Conservation (phyloP, 345 rosid species). For the Rhizophora mangle region DNA sequence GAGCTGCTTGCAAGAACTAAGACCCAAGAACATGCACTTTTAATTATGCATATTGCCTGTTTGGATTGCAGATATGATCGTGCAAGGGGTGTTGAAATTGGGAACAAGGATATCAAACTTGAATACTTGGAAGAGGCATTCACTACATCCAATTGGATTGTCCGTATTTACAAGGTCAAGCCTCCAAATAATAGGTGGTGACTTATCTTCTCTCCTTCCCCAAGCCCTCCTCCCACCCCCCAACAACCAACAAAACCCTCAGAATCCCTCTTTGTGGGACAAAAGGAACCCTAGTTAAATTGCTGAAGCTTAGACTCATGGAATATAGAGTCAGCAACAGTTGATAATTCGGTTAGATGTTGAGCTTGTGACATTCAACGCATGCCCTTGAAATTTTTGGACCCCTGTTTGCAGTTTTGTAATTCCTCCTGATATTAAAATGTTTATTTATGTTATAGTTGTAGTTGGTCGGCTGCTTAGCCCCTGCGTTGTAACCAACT, state of each 20-base stretch:
- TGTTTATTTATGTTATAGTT: neutral
- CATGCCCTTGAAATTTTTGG: neutral
- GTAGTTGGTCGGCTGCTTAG: too few relatives aligned
- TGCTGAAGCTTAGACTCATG: neutral
- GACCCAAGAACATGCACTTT: too few relatives aligned
- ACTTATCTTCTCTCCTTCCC: constrained; percentile 6
- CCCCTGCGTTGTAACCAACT: too few relatives aligned
- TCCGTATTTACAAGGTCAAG: constrained; percentile 93
- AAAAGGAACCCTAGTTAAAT: neutral
- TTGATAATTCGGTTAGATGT: neutral
- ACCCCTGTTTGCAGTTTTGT: neutral
- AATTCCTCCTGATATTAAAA: neutral
- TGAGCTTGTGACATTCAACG: neutral
- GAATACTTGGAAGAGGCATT: constrained; percentile 95
- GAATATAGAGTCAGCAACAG: neutral
- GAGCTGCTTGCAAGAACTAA: constrained; percentile 22
- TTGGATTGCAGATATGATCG: constrained; percentile 2
- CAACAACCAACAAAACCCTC: too few relatives aligned
- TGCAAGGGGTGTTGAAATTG: constrained; percentile 1
- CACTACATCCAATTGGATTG: constrained; percentile 96
- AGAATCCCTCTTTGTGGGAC: too few relatives aligned
- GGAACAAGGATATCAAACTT: constrained; percentile 88
- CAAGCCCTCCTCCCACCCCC: too few relatives aligned
- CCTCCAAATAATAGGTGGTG: constrained; percentile 94
- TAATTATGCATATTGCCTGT: neutral